These are phyloP conservation scores for Dipteronia dyeriana DNA, from an alignment of 345 rosid species.

Conservation along the genomic window DNA sequence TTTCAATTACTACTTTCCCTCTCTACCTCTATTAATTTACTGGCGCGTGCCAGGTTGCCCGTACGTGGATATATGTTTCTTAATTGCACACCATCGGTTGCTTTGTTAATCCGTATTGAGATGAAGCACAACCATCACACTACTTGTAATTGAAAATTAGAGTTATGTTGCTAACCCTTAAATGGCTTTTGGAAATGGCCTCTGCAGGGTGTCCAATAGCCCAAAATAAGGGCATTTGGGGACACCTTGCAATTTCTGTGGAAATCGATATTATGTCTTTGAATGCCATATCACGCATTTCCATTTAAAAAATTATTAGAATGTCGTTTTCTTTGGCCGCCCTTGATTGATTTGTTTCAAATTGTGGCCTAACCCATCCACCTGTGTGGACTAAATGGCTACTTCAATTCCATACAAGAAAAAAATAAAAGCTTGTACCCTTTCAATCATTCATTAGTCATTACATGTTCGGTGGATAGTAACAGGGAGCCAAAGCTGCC, in stretches of 20 bases:
- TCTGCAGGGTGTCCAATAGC: too few species aligned
- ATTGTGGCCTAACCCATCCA: background rate
- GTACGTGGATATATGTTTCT: too few species aligned
- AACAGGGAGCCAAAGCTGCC: slow-evolving; percentile 5
- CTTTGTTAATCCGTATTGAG: background rate
- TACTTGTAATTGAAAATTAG: too few species aligned
- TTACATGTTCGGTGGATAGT: background rate
- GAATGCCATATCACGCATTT: background rate
- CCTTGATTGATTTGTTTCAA: background rate
- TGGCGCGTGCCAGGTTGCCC: too few species aligned
- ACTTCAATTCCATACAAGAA: background rate
- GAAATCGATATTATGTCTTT: background rate
- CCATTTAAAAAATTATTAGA: background rate
- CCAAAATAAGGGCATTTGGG: too few species aligned
- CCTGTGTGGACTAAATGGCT: background rate
- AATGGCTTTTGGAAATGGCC: too few species aligned
- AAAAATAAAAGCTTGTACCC: background rate
- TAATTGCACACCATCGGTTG: background rate
- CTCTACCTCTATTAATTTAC: background rate
- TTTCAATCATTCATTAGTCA: background rate
- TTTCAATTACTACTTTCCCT: background rate
- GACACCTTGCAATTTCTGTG: too few species aligned
- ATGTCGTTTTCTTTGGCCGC: too few species aligned
- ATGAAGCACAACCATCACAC: background rate
- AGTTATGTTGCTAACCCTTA: too few species aligned